Conservation (phyloP, 768 basidiomycete species). For the Russula griseocarnosa region DNA sequence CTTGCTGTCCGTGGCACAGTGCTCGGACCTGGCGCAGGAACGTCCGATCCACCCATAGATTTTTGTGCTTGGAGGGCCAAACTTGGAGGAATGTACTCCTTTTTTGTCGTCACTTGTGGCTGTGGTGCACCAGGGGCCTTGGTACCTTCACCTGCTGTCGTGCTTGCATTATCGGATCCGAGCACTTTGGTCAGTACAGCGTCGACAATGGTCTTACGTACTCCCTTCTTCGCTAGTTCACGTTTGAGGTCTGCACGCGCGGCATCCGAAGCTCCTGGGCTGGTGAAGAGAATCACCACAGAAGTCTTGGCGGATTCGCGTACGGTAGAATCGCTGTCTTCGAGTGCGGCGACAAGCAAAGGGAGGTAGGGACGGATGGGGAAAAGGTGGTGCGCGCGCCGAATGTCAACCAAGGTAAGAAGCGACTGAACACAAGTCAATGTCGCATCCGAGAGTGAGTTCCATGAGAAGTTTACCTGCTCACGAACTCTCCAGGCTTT, state of each 20-base stretch:
- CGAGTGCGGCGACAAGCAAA: slow-evolving; percentile 75
- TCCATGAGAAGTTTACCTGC: slow-evolving; percentile 56
- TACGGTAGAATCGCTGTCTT: slow-evolving; percentile 88
- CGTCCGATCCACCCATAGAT: slow-evolving; percentile 33
- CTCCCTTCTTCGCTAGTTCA: slow-evolving; percentile 77
- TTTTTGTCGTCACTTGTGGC: slow-evolving; percentile 36
- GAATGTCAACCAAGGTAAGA: slow-evolving; percentile 65
- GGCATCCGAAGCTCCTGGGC: slow-evolving; percentile 73
- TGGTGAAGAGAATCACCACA: slow-evolving; percentile 81
- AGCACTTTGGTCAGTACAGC: slow-evolving; percentile 68
- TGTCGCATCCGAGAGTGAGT: slow-evolving; percentile 30
- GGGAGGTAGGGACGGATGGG: slow-evolving; percentile 80
- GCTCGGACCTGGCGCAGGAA: slow-evolving; percentile 31
- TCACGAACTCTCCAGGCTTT: slow-evolving; percentile 86
- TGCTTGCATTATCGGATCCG: slow-evolving; percentile 38
- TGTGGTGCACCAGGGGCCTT: slow-evolving; percentile 50
- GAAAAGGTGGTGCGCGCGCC: slow-evolving; percentile 64
- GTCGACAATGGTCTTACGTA: slow-evolving; percentile 85
- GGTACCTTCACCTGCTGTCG: slow-evolving; percentile 51
- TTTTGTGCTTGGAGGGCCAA: slow-evolving; percentile 54
- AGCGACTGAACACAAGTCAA: slow-evolving; percentile 40
- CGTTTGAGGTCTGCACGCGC: slow-evolving; percentile 94
- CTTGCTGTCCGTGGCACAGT: slow-evolving; percentile 45
- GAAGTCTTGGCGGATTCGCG: slow-evolving; percentile 80
- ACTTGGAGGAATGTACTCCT: slow-evolving; percentile 75